Percentiles rank a stretch among this genome's conserved stretches.
phyloP scores from a whole-genome alignment of 176 grass and related monocot genomes.

The Aegilops sharonensis region DNA sequence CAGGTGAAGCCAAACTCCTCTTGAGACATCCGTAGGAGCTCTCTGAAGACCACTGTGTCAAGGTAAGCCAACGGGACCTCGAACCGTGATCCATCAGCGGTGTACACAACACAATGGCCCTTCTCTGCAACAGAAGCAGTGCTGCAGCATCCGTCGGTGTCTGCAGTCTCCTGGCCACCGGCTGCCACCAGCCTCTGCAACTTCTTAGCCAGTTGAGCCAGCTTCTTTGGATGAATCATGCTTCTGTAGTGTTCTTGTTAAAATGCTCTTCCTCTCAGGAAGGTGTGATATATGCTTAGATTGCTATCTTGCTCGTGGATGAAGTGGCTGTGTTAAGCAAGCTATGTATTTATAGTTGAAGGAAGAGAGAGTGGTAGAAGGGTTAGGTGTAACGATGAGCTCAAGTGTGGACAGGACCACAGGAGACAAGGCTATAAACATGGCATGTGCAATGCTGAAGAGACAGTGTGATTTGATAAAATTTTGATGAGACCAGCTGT shows the following conservation, averaged over 20 bases:
- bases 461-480: neutral
- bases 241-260: neutral
- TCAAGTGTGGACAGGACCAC: neutral
- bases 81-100: slow-evolving; percentile 36
- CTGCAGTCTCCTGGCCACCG: neutral
- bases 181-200: slow-evolving; percentile 41
- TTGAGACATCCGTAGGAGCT: slow-evolving; percentile 30
- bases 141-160: neutral
- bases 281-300: neutral
- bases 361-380: neutral
- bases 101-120: slow-evolving; percentile 57
- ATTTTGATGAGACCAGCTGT: slow-evolving; percentile 18
- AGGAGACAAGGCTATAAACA: slow-evolving; percentile 25
- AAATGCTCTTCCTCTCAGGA: neutral
- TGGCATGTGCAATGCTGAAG: slow-evolving; percentile 24
- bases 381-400: neutral
- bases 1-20: slow-evolving; percentile 29
- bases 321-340: slow-evolving; percentile 7
- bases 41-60: slow-evolving; percentile 5
- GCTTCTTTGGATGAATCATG: slow-evolving; percentile 40
- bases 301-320: neutral
- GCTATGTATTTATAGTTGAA: slow-evolving; percentile 26
- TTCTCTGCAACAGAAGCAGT: slow-evolving; percentile 16
- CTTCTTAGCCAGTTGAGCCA: slow-evolving; percentile 42
- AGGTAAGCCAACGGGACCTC: slow-evolving; percentile 49